A percentile compares a stretch with the other conserved stretches of the same genome.
Evolutionary conservation across 2,329 filamentous ascomycete species (phyloP).

Genomic region (Aschersonia sp.): DNA sequence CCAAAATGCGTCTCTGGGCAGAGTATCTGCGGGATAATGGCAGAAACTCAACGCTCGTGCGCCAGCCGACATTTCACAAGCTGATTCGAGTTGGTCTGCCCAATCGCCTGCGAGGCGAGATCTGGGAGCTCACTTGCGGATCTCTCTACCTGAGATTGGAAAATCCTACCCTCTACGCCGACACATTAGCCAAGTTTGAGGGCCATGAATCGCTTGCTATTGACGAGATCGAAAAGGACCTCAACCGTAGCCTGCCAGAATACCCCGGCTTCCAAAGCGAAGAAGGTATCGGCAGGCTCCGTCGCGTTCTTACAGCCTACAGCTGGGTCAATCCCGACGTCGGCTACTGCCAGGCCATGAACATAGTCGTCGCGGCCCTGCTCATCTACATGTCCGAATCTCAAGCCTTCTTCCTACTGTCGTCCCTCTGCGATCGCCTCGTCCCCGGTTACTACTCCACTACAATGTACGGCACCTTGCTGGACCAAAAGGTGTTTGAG

Average conservation of each 20-base stretch:
- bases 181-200: slow-evolving; percentile 71
- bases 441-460: slow-evolving; percentile 96
- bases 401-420: slow-evolving; percentile 90
- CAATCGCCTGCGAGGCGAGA: slow-evolving; percentile 82
- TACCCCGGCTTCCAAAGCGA: slow-evolving; percentile 96
- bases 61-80: slow-evolving; percentile 96
- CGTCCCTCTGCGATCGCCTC: slow-evolving; percentile 79
- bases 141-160: slow-evolving; percentile 81
- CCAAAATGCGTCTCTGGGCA: slow-evolving; percentile 95
- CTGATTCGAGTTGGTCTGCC: slow-evolving; percentile 90
- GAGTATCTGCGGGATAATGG: slow-evolving; percentile 95
- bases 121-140: slow-evolving; percentile 91
- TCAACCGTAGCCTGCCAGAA: slow-evolving; percentile 91
- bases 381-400: slow-evolving; percentile 97
- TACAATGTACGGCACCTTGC: slow-evolving; percentile 95
- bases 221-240: slow-evolving; percentile 96
- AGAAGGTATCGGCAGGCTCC: slow-evolving; percentile 80
- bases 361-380: slow-evolving; percentile 95
- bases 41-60: slow-evolving; percentile 78
- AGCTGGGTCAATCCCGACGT: slow-evolving; percentile 95
- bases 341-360: slow-evolving; percentile 99
- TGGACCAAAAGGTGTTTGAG: slow-evolving; percentile 96
- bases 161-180: slow-evolving; percentile 67
- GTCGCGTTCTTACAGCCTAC: slow-evolving; percentile 88
- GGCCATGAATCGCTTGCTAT: slow-evolving; percentile 88